Evolutionary conservation across 805 yeast genomes (phyloP).

Genomic region (Candida tammaniensis): DNA sequence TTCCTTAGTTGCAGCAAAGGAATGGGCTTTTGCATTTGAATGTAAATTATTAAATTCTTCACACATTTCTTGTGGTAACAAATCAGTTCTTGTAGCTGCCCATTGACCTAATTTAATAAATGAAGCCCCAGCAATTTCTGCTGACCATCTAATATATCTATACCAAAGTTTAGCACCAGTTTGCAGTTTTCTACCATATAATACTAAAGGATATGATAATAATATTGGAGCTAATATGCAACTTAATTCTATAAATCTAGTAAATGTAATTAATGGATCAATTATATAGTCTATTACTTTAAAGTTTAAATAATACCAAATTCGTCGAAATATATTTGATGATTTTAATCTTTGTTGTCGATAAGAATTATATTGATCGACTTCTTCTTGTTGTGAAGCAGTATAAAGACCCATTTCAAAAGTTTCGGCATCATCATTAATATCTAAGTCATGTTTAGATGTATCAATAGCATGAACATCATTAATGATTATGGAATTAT

Average conservation of each 20-base stretch:
- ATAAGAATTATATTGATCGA: conserved; percentile 30
- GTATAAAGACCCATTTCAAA: conserved; percentile 64
- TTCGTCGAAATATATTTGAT: conserved; percentile 24
- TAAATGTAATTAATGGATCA: conserved; percentile 68
- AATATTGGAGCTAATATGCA: conserved; percentile 69
- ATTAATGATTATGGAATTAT: conserved; percentile 15
- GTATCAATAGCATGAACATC: conserved; percentile 32
- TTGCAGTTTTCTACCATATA: conserved; percentile 45
- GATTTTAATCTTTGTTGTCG: conserved; percentile 24
- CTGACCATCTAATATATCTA: conserved; percentile 54
- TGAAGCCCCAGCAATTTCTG: conserved; percentile 90
- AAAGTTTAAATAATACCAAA: conserved; percentile 41
- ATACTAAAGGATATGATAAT: conserved; percentile 60
- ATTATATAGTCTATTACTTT: conserved; percentile 50
- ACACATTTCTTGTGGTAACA: conserved; percentile 79
- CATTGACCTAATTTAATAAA: conserved; percentile 93
- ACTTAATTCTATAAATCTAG: conserved; percentile 68
- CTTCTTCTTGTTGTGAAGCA: conserved; percentile 58
- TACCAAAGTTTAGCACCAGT: conserved; percentile 75
- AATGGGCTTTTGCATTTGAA: conserved; percentile 77
- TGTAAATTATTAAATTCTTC: conserved; percentile 74
- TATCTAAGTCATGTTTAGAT: conserved; percentile 37
- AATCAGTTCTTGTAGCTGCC: conserved; percentile 97
- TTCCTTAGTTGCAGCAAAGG: conserved; percentile 55
- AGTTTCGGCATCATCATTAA: conserved; percentile 56